Evolutionary conservation across 2,329 filamentous ascomycete species (phyloP).

Genomic region (Penicillium sp.): DNA sequence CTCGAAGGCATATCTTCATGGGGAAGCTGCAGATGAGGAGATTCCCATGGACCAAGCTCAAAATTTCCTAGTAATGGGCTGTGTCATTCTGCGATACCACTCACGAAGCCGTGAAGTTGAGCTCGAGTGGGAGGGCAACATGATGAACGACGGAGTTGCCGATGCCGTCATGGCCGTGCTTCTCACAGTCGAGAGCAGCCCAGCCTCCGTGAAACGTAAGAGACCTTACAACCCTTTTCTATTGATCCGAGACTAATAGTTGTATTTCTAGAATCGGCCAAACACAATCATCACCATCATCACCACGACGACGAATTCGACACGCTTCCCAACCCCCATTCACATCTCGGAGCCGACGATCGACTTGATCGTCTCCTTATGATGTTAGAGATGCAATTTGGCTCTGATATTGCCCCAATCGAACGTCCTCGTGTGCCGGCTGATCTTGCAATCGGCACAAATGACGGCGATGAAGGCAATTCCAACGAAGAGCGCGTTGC

Average conservation of each 20-base stretch:
- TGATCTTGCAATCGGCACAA: conserved; percentile 17
- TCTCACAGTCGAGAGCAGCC: conserved; percentile 88
- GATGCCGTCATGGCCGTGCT: conserved; percentile 94
- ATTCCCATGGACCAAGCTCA: conserved; percentile 38
- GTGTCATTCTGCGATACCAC: conserved; percentile 77
- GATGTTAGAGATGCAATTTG: conserved; percentile 97
- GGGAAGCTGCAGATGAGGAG: conserved; percentile 50
- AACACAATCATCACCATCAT: conserved; percentile 54
- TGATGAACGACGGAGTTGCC: conserved; percentile 97
- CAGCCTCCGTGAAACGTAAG: conserved; percentile 88
- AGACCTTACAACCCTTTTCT: conserved; percentile 11
- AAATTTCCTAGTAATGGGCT: conserved; percentile 78
- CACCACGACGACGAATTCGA: conserved; percentile 41
- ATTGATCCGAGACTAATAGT: conserved; percentile 16
- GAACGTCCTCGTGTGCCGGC: conserved; percentile 56
- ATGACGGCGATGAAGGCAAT: conserved; percentile 25
- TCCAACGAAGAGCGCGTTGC: conserved; percentile 50
- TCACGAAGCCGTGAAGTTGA: conserved; percentile 74
- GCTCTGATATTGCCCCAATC: conserved; percentile 79
- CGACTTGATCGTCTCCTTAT: conserved; percentile 84
- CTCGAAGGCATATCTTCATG: conserved; percentile 34
- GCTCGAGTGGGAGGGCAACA: conserved; percentile 96
- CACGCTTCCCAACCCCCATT: conserved; percentile 68
- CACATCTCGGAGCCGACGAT: conserved; percentile 69
- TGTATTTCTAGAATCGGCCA: conserved; percentile 55